Base-by-base conservation (phyloP, 257 asterid species). In the Apocynum venetum region DNA sequence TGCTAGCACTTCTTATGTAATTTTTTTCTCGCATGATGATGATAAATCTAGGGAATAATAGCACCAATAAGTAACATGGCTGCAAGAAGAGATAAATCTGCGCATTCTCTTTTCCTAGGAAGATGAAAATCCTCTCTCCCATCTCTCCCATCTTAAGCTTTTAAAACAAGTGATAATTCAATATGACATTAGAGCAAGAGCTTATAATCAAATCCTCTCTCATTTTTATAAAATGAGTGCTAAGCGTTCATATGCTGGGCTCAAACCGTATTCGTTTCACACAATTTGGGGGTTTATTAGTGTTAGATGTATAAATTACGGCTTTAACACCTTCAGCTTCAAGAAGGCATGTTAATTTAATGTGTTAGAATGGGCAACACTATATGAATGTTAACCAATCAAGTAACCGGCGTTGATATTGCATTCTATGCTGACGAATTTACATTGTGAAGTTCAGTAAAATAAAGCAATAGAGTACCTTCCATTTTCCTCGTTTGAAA, bases 401-500 rank as follows among this genome's bases (percentile, higher is more conserved):
- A 57, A 13, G 40, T 15, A 40, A 25, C 9, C 71, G 40, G 53
- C 11, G 3, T 4, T 56, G 31, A 56, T 17, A 20, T 17, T 17
- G n/a, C 31, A 56, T 4, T 19, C 8, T 19, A 20, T 56, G 35
- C 63, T 17, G 9, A 38, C 36, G 44, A 19, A 15, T 8, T 48
- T 10, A 31, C 1, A 20, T 20, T 36, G 0, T 46, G 8, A 47
- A 36, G 71, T 61, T 47, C 36, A 52, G 19, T 66, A 68, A 9
- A 71, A 57, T 12, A 61, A 56, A 71, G 15, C 19, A 13, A 31
- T 48, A 65, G 4, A 41, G 2, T 87, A 91, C 97, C 94, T 87
- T 89, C 97, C 97, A 91, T 77, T 87, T 85, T 72, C 88, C 82
- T 73, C 41, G 68, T 71, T 82, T 81, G 83, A 89, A 91, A 49